Base-by-base conservation (phyloP, 2,329 filamentous ascomycete species). In the Pyrenophora teres region DNA sequence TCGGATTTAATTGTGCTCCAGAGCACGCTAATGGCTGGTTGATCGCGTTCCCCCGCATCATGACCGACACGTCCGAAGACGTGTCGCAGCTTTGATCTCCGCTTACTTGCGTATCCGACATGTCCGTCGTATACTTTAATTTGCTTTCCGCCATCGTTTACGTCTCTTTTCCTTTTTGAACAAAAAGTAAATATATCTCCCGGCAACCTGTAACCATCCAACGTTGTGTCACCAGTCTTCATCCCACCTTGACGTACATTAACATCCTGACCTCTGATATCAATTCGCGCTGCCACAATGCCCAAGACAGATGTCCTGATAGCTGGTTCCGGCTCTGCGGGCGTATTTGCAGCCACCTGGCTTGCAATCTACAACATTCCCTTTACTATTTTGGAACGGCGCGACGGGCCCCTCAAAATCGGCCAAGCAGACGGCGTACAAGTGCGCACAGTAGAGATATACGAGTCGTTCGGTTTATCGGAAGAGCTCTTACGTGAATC, bases 401-500 rank as follows among this genome's bases (percentile, higher is more conserved):
- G 82, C 4, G 52, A 70, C 3, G 84, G 83, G 0, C 83, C 82
- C 0, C 75, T 87, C 42, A 63, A 76, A 35, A 76, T 79, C 39
- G 85, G 85, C 2, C 83, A 88, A 68, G 86, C 86, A 12, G 86
- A 89, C 57, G 83, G 83, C 1, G 75, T 87, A 2, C 84, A 89
- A 71, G 83, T 81, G 56, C 83, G 87, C 1, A 88, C 85, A 0
- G 76, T 89, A 2, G 86, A 91, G 69, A 88, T 90, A n/a, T 83
- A 90, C 48, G 86, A 91, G 60, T 84, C 82, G 6, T 87, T 91
- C 55, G 87, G 83, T 1, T 79, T 91, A 37, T 83, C 78, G 1
- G 82, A 89, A 52, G 77, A 81, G 7, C 78, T 82, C 3, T 83
- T 86, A 76, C 82, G 83, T 18, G 86, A 89, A 60, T 79, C 82